Percentiles rank a stretch among this genome's conserved stretches.
Evolutionary conservation across 2,329 filamentous ascomycete species (phyloP).

Genomic region (Aureobasidium sp.): DNA sequence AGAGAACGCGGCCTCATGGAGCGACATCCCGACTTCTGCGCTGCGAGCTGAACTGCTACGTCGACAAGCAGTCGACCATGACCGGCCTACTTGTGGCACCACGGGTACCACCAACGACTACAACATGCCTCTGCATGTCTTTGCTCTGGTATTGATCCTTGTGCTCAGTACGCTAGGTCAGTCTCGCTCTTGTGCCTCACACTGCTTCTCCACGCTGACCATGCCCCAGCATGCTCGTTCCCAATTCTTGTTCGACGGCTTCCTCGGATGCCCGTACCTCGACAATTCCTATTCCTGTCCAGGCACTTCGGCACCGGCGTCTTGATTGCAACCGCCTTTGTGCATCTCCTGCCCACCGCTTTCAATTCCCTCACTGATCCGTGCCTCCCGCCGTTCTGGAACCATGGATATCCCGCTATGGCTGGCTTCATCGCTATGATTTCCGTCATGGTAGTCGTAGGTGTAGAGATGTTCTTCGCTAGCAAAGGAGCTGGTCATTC

Average conservation of each 20-base stretch:
- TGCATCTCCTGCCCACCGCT: conserved; percentile 54
- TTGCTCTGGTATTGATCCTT: conserved; percentile 50
- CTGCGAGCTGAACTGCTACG: conserved; percentile 43
- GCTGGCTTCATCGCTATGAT: conserved; percentile 76
- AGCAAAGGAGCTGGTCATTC: conserved; percentile 55
- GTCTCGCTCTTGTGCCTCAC: conserved; percentile 13
- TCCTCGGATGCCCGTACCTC: conserved; percentile 51
- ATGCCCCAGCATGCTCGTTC: conserved; percentile 47
- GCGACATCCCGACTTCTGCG: conserved; percentile 32
- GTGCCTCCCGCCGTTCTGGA: conserved; percentile 72
- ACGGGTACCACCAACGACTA: conserved; percentile 39
- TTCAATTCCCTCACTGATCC: conserved; percentile 53
- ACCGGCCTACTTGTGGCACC: conserved; percentile 46
- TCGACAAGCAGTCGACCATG: conserved; percentile 35
- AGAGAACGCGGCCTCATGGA: conserved; percentile 20
- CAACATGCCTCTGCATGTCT: conserved; percentile 48
- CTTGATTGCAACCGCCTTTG: conserved; percentile 49
- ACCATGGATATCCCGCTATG: conserved; percentile 66
- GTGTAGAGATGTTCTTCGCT: conserved; percentile 82
- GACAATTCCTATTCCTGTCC: conserved; percentile 50
- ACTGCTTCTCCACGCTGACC: not conserved
- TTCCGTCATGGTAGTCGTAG: conserved; percentile 72
- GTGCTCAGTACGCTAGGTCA: conserved; percentile 44
- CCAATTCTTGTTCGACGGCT: conserved; percentile 52
- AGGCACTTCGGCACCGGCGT: conserved; percentile 52